A percentile compares a stretch with the other conserved stretches of the same genome.
These are phyloP conservation scores for Periconia sp. DNA, from an alignment of 2,329 filamentous ascomycete genomes.

Conservation along the genomic window DNA sequence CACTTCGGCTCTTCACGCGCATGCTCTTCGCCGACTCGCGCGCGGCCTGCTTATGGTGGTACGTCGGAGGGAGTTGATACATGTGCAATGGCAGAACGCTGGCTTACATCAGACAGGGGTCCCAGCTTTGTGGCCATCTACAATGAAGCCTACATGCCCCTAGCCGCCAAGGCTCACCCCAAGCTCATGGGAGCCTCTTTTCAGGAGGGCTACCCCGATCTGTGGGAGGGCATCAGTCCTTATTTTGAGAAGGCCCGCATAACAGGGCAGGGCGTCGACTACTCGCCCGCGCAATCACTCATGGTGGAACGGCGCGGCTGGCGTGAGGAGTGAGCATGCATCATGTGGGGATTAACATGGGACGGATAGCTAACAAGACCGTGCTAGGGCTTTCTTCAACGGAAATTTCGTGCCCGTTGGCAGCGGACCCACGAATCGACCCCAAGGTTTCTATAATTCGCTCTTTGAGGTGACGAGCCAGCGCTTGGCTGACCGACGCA, in stretches of 20 bases:
- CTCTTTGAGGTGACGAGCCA: constrained; percentile 39
- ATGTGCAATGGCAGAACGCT: background rate
- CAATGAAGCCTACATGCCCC: constrained; percentile 36
- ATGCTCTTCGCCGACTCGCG: constrained; percentile 41
- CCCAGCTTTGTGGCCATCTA: constrained; percentile 38
- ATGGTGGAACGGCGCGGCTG: constrained; percentile 38
- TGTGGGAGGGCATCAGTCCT: constrained; percentile 26
- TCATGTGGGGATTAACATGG: no score
- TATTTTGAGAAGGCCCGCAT: constrained; percentile 32
- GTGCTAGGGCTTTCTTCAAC: constrained; percentile 30
- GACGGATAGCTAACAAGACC: background rate
- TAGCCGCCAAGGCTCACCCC: constrained; percentile 34
- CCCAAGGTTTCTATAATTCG: constrained; percentile 41
- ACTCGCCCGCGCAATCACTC: constrained; percentile 25
- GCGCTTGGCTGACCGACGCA: constrained; percentile 38
- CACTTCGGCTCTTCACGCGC: constrained; percentile 35
- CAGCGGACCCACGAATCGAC: constrained; percentile 26
- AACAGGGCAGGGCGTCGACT: constrained; percentile 31
- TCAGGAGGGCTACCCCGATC: constrained; percentile 34
- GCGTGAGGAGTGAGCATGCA: constrained; percentile 29
- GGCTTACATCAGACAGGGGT: constrained; percentile 22
- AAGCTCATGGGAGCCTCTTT: constrained; percentile 41
- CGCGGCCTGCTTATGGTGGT: constrained; percentile 43
- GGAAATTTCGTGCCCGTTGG: constrained; percentile 39
- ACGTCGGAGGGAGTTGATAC: constrained; percentile 6